phyloP scores from a whole-genome alignment of 75 land plant species.

The Ceratopteris richardii region DNA sequence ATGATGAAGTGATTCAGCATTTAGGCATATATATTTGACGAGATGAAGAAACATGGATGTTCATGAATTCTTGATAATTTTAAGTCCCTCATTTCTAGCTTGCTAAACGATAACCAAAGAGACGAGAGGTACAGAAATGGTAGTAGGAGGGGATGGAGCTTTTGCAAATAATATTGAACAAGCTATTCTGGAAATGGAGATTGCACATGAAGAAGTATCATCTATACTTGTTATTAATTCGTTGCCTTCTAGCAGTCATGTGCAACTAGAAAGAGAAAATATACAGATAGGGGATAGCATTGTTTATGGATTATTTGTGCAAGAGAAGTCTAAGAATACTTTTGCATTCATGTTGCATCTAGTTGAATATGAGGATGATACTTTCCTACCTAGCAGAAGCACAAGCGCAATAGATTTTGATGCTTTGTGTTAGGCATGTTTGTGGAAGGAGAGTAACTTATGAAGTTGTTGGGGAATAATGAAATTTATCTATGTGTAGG shows the following conservation, averaged over 20 bases:
- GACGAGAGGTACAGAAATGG: too few relatives aligned
- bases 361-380: background rate
- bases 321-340: background rate
- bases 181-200: too few relatives aligned
- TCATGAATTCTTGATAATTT: background rate
- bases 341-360: background rate
- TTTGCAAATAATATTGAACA: too few relatives aligned
- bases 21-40: background rate
- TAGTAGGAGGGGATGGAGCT: too few relatives aligned
- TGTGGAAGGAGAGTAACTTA: background rate
- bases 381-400: background rate
- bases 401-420: background rate
- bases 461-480: too few relatives aligned
- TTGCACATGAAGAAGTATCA: too few relatives aligned
- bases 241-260: background rate
- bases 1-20: background rate
- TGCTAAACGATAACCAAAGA: background rate
- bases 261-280: background rate
- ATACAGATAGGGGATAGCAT: background rate
- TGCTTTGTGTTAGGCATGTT: background rate
- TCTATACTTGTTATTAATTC: background rate
- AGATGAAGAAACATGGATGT: slow-evolving; percentile 2
- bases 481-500: too few relatives aligned
- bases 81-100: background rate
- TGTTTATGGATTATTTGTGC: background rate